Evolutionary conservation across 2,329 filamentous ascomycete species (phyloP).

Genomic region (Pseudohalonectria lignicola): DNA sequence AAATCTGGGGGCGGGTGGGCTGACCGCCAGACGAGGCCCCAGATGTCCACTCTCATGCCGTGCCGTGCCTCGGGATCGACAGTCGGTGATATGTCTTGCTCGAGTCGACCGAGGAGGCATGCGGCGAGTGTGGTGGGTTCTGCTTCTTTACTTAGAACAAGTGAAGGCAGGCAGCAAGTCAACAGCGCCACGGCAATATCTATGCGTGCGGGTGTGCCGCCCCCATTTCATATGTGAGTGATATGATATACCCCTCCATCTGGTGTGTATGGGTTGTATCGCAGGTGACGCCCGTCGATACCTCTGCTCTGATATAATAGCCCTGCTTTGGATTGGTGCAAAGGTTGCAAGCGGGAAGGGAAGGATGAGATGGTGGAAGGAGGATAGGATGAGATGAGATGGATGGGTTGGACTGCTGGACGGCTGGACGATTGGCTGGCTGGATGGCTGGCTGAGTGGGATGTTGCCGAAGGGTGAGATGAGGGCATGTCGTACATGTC

Average conservation of each 20-base stretch:
- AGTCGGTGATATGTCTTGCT: background rate
- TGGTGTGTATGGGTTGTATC: background rate
- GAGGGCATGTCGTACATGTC: background rate
- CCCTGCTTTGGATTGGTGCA: background rate
- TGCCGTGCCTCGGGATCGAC: background rate
- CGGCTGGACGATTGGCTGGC: too few relatives aligned
- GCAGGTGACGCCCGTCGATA: background rate
- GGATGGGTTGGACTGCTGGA: background rate
- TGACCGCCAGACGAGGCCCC: background rate
- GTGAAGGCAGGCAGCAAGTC: background rate
- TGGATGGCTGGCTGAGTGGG: background rate
- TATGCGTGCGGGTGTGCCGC: too few relatives aligned
- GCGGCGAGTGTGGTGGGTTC: background rate
- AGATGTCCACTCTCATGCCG: background rate
- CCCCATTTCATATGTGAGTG: too few relatives aligned
- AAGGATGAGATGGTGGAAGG: background rate
- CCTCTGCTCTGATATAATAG: background rate
- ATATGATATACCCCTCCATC: background rate
- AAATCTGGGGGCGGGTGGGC: background rate
- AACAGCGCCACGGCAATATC: background rate
- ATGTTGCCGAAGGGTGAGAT: background rate
- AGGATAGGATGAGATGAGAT: background rate
- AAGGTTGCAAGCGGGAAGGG: conserved; percentile 1
- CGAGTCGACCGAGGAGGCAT: background rate
- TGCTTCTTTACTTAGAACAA: background rate